Evolutionary conservation across 83 land plant genomes (phyloP).

Genomic region (Thuja plicata): DNA sequence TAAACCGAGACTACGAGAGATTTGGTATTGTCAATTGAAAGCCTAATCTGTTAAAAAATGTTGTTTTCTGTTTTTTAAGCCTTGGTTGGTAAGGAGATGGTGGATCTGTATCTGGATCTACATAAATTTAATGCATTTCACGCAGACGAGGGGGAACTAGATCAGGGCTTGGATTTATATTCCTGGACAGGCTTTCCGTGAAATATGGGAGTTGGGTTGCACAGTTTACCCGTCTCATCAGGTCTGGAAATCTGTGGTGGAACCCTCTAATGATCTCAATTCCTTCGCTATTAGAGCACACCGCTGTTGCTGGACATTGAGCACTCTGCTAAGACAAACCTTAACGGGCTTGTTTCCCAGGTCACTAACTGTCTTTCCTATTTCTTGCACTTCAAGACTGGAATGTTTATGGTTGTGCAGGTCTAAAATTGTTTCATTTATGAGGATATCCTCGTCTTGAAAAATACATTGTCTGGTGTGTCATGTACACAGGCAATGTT

Average conservation of each 20-base stretch:
- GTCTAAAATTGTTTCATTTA: background rate
- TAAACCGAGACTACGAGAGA: too few relatives aligned
- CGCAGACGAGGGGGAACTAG: too few relatives aligned
- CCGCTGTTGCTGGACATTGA: constrained; percentile 6
- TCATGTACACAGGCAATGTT: constrained; percentile 60
- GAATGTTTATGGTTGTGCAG: too few relatives aligned
- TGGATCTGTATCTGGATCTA: too few relatives aligned
- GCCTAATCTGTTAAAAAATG: too few relatives aligned
- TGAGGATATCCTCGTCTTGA: background rate
- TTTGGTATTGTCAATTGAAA: too few relatives aligned
- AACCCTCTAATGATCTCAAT: constrained; percentile 17
- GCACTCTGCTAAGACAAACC: constrained; percentile 41
- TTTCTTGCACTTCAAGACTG: too few relatives aligned
- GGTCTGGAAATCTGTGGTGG: constrained; percentile 27
- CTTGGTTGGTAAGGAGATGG: too few relatives aligned
- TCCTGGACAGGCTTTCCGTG: too few relatives aligned
- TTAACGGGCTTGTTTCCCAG: constrained; percentile 43
- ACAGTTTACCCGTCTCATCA: constrained; percentile 31
- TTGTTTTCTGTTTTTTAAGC: too few relatives aligned
- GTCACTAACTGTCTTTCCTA: background rate
- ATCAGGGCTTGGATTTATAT: background rate
- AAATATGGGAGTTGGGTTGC: too few relatives aligned
- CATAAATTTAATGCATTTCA: too few relatives aligned
- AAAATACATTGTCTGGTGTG: constrained; percentile 57
- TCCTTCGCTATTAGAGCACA: constrained; percentile 20